A percentile compares a stretch with the other conserved stretches of the same genome.
These are phyloP conservation scores for Akebia trifoliata DNA, from an alignment of 164 flowering plant genomes.

Conservation along the genomic window DNA sequence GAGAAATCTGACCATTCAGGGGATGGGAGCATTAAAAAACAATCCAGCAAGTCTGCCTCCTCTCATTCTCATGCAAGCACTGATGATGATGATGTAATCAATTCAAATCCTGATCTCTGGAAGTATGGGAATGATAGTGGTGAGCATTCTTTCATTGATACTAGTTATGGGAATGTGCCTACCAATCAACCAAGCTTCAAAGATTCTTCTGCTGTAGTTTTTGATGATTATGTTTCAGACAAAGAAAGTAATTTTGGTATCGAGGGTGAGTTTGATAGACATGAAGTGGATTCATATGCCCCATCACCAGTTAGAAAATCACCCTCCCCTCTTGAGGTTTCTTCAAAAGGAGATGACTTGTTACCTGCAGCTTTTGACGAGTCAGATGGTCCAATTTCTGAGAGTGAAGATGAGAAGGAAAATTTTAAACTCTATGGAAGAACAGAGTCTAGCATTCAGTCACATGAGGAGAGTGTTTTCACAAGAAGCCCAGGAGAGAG, in stretches of 20 bases:
- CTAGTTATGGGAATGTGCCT: slow-evolving; percentile 13
- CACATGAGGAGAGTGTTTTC: slow-evolving; percentile 14
- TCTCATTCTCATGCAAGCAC: slow-evolving; percentile 28
- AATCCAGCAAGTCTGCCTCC: slow-evolving; percentile 20
- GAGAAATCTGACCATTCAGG: slow-evolving; percentile 23
- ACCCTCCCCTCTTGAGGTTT: slow-evolving; percentile 15
- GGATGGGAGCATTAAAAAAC: slow-evolving; percentile 21
- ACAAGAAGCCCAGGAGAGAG: slow-evolving; percentile 1
- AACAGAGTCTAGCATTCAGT: neutral
- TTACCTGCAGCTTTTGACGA: slow-evolving; percentile 46
- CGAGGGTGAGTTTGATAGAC: slow-evolving; percentile 18
- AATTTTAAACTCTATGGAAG: slow-evolving; percentile 15
- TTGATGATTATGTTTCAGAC: slow-evolving; percentile 64
- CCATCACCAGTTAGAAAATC: slow-evolving; percentile 25
- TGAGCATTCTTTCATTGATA: slow-evolving; percentile 21
- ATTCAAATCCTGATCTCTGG: slow-evolving; percentile 12
- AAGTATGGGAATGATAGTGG: slow-evolving; percentile 13
- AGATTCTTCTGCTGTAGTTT: slow-evolving; percentile 29
- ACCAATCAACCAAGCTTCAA: slow-evolving; percentile 20
- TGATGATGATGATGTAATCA: slow-evolving; percentile 16
- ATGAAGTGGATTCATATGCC: slow-evolving; percentile 18
- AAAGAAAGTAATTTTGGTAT: slow-evolving; percentile 30
- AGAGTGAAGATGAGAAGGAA: slow-evolving; percentile 40
- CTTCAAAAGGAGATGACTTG: slow-evolving; percentile 28
- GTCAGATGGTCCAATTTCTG: slow-evolving; percentile 50